Conservation (phyloP, 257 asterid species). For the Jaltomata sinuosa region DNA sequence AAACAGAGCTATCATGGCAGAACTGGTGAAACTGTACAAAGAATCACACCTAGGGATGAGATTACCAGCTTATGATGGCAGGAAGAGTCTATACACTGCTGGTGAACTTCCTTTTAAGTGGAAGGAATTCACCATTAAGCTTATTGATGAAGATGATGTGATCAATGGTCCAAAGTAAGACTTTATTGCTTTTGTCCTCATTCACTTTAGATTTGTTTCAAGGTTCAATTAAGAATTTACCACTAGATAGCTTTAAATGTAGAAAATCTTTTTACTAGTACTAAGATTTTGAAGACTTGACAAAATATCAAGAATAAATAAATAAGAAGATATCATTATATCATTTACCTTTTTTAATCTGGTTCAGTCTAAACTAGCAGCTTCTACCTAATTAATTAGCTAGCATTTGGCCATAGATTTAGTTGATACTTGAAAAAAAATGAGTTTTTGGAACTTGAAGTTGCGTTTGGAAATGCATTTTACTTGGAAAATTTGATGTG, state of each 20-base stretch:
- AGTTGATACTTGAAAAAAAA: neutral
- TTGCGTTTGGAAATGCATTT: neutral
- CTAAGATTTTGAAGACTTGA: neutral
- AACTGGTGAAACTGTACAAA: slow-evolving; percentile 70
- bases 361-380: neutral
- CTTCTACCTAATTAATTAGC: neutral
- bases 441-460: no score
- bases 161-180: slow-evolving; percentile 77
- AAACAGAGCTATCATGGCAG: slow-evolving; percentile 82
- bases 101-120: slow-evolving; percentile 92
- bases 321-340: neutral
- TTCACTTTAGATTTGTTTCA: neutral
- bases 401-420: neutral
- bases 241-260: neutral
- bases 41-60: slow-evolving; percentile 89
- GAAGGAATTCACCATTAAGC: slow-evolving; percentile 80
- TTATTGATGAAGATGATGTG: slow-evolving; percentile 75
- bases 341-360: neutral
- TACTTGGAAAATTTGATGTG: neutral
- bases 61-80: slow-evolving; percentile 95
- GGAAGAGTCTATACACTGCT: slow-evolving; percentile 89
- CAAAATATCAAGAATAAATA: neutral
- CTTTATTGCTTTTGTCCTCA: neutral
- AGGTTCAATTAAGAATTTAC: neutral
- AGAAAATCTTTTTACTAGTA: neutral